Percentiles rank a stretch among this genome's conserved stretches.
Evolutionary conservation across 1,284 basidiomycete genomes (phyloP).

Genomic region (Cronartium quercuum): DNA sequence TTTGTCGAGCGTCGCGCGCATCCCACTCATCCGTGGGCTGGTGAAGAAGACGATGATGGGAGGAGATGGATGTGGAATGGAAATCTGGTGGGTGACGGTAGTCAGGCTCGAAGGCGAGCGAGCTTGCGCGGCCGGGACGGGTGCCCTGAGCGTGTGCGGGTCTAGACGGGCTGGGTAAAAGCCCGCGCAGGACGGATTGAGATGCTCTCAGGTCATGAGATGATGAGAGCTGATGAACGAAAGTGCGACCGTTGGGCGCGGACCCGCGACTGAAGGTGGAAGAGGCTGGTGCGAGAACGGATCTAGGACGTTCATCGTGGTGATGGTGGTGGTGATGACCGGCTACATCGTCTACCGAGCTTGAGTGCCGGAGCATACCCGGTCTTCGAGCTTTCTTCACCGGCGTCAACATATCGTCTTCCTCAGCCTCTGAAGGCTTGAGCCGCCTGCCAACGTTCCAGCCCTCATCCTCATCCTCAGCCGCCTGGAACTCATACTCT

Average conservation of each 20-base stretch:
- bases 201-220: not conserved
- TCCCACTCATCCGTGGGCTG: not conserved
- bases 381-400: slow-evolving; percentile 12
- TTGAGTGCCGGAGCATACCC: slow-evolving; percentile 8
- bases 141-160: no score
- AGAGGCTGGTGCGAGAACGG: not conserved
- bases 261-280: not conserved
- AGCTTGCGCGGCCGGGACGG: not conserved
- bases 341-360: slow-evolving; percentile 1
- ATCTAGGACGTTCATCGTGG: not conserved
- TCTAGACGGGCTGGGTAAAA: no score
- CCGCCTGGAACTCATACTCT: not conserved
- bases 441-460: not conserved
- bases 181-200: not conserved
- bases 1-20: not conserved
- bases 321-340: not conserved
- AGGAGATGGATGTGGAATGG: not conserved
- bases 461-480: not conserved
- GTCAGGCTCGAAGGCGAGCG: no score
- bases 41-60: not conserved
- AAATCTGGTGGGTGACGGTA: no score
- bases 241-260: not conserved
- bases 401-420: slow-evolving; percentile 16
- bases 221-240: not conserved
- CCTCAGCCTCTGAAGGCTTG: no score